A percentile compares a stretch with the other conserved stretches of the same genome.
Conservation (phyloP, 2,329 filamentous ascomycete species). For the Penicillium olsonii region DNA sequence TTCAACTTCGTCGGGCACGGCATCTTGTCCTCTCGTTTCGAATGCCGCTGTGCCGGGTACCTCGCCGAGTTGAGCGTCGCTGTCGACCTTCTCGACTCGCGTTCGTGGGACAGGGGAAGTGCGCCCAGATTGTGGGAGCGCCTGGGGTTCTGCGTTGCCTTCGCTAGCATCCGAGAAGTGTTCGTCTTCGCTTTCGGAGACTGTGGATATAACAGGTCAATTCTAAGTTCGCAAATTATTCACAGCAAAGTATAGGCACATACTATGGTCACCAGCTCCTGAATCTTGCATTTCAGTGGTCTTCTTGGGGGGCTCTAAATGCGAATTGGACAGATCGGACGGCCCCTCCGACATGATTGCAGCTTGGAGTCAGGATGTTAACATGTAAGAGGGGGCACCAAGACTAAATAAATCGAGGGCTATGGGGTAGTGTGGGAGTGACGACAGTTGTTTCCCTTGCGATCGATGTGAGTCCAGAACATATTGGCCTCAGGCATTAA, state of each 20-base stretch:
- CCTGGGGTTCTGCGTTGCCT: constrained; percentile 45
- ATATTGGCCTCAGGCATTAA: constrained; percentile 26
- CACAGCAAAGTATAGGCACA: constrained; percentile 15
- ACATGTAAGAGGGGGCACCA: constrained; percentile 19
- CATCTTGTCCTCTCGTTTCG: constrained; percentile 58
- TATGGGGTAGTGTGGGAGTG: constrained; percentile 23
- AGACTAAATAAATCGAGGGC: constrained; percentile 16
- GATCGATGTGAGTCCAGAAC: constrained; percentile 37
- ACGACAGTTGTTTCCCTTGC: constrained; percentile 26
- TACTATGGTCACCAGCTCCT: constrained; percentile 59
- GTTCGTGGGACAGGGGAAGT: constrained; percentile 61
- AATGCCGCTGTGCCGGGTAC: constrained; percentile 63
- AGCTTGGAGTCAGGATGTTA: constrained; percentile 22
- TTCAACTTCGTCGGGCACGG: constrained; percentile 65
- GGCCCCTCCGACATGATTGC: constrained; percentile 40
- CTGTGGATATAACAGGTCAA: constrained; percentile 28
- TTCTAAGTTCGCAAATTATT: neutral
- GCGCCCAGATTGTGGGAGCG: constrained; percentile 42
- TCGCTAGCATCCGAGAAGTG: constrained; percentile 68
- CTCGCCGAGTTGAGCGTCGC: constrained; percentile 60
- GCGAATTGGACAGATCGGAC: constrained; percentile 40
- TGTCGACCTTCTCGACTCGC: constrained; percentile 65
- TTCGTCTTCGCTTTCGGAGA: constrained; percentile 58
- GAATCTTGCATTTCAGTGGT: constrained; percentile 58
- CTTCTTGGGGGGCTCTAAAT: constrained; percentile 56